phyloP scores from a whole-genome alignment of 371 early-diverging fungal species.

The Mucor velutinosus region DNA sequence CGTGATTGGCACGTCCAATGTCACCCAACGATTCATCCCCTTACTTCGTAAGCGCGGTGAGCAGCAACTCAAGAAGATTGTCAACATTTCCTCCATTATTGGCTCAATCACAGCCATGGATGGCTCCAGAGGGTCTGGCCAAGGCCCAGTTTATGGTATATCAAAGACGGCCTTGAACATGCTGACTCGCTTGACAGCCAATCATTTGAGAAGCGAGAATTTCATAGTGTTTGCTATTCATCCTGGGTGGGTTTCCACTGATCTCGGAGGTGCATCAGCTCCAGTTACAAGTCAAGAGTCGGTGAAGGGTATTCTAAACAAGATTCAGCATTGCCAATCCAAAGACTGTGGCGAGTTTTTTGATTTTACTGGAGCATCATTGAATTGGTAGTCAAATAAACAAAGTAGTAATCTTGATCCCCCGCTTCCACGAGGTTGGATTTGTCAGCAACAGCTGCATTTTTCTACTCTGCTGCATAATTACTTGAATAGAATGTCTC shows the following conservation, averaged over 20 bases:
- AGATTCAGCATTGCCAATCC: background rate
- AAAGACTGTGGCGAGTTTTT: background rate
- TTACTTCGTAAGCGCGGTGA: conserved; percentile 25
- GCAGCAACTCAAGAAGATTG: conserved; percentile 16
- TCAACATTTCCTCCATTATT: conserved; percentile 23
- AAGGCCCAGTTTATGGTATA: conserved; percentile 13
- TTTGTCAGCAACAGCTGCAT: background rate
- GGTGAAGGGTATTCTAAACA: background rate
- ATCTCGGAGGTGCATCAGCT: conserved; percentile 15
- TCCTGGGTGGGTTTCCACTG: conserved; percentile 30
- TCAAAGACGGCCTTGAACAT: conserved; percentile 28
- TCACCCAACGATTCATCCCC: conserved; percentile 19
- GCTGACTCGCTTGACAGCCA: conserved; percentile 18
- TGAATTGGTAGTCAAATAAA: background rate
- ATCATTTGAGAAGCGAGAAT: conserved; percentile 18
- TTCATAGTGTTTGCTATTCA: conserved; percentile 23
- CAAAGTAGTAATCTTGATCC: background rate
- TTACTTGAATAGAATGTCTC: background rate
- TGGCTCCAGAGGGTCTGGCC: background rate
- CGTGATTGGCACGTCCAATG: conserved; percentile 11
- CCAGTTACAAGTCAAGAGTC: background rate
- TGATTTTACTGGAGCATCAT: background rate
- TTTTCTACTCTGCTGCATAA: background rate
- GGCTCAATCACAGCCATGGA: conserved; percentile 8
- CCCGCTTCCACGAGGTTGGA: background rate